A percentile compares a stretch with the other conserved stretches of the same genome.
Evolutionary conservation across 1,284 basidiomycete species (phyloP).

Genomic region (Pascua guehoae): DNA sequence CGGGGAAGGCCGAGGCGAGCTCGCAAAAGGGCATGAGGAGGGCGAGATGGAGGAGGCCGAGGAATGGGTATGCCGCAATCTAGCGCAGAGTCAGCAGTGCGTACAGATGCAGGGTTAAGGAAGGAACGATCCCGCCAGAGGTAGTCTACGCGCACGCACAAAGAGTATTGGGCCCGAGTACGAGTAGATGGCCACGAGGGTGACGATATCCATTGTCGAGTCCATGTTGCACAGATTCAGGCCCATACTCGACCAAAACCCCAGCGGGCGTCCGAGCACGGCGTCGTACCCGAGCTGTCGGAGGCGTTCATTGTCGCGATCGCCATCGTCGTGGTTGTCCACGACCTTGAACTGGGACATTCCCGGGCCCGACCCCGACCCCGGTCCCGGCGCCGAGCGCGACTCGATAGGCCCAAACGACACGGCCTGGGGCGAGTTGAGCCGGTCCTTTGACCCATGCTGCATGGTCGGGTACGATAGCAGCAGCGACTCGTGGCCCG

Average conservation of each 20-base stretch:
- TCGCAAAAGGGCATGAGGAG: constrained; percentile 41
- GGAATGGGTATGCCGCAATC: constrained; percentile 43
- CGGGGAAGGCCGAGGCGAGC: constrained; percentile 44
- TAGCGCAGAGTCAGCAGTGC: constrained; percentile 10
- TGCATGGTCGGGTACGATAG: no score
- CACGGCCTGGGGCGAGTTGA: no score
- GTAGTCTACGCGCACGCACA: constrained; percentile 8
- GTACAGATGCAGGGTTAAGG: neutral
- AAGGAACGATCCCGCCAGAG: neutral
- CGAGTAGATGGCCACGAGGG: neutral
- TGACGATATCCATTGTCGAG: constrained; percentile 3
- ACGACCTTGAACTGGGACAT: no score
- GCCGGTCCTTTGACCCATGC: no score
- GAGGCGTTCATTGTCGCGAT: constrained; percentile 31
- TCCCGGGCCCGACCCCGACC: no score
- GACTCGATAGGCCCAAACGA: no score
- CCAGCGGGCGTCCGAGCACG: constrained; percentile 42
- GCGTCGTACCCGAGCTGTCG: constrained; percentile 43
- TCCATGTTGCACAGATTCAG: constrained; percentile 2
- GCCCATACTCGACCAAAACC: constrained; percentile 43
- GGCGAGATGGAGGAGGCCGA: constrained; percentile 30
- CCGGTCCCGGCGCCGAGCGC: no score
- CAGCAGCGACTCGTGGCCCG: no score
- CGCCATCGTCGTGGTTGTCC: no score
- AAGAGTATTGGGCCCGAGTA: neutral